phyloP scores from a whole-genome alignment of 805 yeast genomes.

The Myxozyma lipomycoides region DNA sequence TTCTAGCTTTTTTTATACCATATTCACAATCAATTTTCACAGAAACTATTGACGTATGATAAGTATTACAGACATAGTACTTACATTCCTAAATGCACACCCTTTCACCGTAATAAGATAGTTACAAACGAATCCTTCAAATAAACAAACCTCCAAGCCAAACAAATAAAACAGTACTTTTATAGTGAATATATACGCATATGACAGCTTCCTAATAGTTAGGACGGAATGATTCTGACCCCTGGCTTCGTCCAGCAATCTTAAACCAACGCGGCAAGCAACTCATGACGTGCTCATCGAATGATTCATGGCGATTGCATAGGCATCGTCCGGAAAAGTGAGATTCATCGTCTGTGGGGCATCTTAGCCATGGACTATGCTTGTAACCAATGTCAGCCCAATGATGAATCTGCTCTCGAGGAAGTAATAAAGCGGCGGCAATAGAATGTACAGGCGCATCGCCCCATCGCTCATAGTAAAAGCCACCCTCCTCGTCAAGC shows the following conservation, averaged over 20 bases:
- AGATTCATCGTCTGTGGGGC: constrained; percentile 28
- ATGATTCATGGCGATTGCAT: constrained; percentile 27
- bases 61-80: too few relatives aligned
- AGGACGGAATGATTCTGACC: constrained; percentile 24
- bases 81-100: too few relatives aligned
- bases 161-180: too few relatives aligned
- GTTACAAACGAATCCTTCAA: too few relatives aligned
- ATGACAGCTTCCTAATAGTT: background rate
- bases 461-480: constrained; percentile 76
- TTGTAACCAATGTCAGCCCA: constrained; percentile 59
- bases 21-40: too few relatives aligned
- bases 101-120: too few relatives aligned
- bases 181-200: too few relatives aligned
- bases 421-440: constrained; percentile 55
- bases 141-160: too few relatives aligned
- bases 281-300: constrained; percentile 30
- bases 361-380: constrained; percentile 49
- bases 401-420: constrained; percentile 51
- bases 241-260: constrained; percentile 26
- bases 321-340: constrained; percentile 27
- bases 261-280: constrained; percentile 31
- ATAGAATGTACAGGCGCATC: constrained; percentile 72
- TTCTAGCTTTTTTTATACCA: too few relatives aligned
- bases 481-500: constrained; percentile 60
- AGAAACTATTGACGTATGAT: too few relatives aligned